Evolutionary conservation across 208 protist genomes (phyloP), one percentile per base, ranked within the genome.

Genomic region (Wallacemonas rigidus): DNA sequence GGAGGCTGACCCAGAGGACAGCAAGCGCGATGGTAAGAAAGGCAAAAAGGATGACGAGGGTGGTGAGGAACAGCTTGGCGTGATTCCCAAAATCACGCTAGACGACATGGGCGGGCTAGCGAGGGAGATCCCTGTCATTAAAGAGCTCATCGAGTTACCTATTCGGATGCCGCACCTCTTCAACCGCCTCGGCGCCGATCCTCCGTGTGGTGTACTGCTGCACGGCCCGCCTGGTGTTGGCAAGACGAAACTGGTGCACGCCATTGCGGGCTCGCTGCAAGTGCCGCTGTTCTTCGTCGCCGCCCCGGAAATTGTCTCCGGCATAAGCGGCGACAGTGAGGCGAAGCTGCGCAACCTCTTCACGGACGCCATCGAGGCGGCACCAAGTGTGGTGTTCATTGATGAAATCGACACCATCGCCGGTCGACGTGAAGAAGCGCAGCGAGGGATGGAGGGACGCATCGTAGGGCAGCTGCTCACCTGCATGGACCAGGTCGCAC

Each of bases 301-400:
- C 1, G 97, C 95, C 12, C 97, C 98, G 1, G 98, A 99, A 74
- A 92, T 99, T 69, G 95, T 99, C 3, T 96, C 90, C 8, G 98
- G 98, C 56, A 98, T 99, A 72, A 99, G 98, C 51, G 99, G 99
- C n/a, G 98, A 99, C 77, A 98, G 95, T 67, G 99, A 99, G 86
- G 83, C 90, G 15, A 99, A 99, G 54, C 86, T 99, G 68, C 85
- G 99, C 7, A 82, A 93, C 48, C 76, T 99, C 35, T 99, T 99
- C 74, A 85, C 82, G 57, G 91, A 98, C 64, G 98, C 98, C 50
- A 82, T 93, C 15, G 85, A 74, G 60, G 86, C 85, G 2, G 98
- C 98, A 7, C 99, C 99, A 12, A 98, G 93, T 58, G 89, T 99
- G 54, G 89, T 99, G 9, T 99, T 99, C 75, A 98, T 99, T 67